Evolutionary conservation across 2,329 filamentous ascomycete species (phyloP).

Genomic region (Ustulina deusta): DNA sequence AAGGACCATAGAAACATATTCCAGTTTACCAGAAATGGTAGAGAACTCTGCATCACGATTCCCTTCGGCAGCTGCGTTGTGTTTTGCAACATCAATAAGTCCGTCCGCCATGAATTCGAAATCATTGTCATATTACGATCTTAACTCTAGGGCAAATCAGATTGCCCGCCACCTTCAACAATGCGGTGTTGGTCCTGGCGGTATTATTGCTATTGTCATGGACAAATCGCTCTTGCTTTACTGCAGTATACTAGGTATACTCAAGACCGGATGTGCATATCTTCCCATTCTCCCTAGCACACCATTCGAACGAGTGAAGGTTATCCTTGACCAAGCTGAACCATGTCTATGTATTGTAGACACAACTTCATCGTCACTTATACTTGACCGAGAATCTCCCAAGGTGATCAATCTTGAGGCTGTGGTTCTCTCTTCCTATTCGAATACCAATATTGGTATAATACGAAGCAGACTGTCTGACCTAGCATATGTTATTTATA

Average conservation of each 20-base stretch:
- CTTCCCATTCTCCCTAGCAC: constrained; percentile 82
- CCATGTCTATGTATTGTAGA: constrained; percentile 62
- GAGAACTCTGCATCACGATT: constrained; percentile 61
- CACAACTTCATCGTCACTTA: constrained; percentile 37
- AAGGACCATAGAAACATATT: constrained; percentile 49
- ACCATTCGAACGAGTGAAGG: constrained; percentile 68
- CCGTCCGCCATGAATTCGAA: constrained; percentile 52
- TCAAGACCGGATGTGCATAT: constrained; percentile 83
- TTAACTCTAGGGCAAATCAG: constrained; percentile 73
- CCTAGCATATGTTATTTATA: constrained; percentile 83
- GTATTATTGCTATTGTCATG: constrained; percentile 79
- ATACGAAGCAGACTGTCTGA: constrained; percentile 58
- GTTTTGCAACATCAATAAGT: constrained; percentile 68
- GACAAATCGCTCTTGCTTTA: constrained; percentile 82
- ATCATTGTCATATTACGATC: constrained; percentile 70
- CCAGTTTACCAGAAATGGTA: constrained; percentile 65
- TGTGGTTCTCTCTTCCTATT: constrained; percentile 47
- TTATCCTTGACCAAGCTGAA: constrained; percentile 72
- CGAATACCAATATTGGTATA: constrained; percentile 55
- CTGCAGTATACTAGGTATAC: constrained; percentile 76
- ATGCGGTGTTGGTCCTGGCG: constrained; percentile 61
- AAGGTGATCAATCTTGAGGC: constrained; percentile 53
- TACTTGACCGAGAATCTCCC: constrained; percentile 38
- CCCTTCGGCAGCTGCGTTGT: constrained; percentile 71
- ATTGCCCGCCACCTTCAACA: constrained; percentile 69